Percentiles rank a stretch among this genome's conserved stretches.
Conservation (phyloP, 2,329 filamentous ascomycete genomes). For the Hypoxylon sp. region DNA sequence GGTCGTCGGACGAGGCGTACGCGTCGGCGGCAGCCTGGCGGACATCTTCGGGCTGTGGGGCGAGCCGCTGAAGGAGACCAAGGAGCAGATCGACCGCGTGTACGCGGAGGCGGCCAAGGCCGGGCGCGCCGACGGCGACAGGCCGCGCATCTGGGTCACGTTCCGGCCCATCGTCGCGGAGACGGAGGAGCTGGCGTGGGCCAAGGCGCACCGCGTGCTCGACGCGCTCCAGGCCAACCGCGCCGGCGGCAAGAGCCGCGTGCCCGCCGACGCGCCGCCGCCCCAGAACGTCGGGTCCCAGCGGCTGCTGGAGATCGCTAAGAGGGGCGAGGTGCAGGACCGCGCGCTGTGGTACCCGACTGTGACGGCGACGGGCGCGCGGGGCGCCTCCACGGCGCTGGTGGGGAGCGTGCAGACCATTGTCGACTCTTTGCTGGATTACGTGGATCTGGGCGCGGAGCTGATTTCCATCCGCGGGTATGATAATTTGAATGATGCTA, state of each 20-base stretch:
- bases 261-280: constrained; percentile 47
- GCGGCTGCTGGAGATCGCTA: constrained; percentile 68
- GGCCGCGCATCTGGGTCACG: constrained; percentile 72
- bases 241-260: constrained; percentile 52
- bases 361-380: constrained; percentile 70
- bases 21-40: constrained; percentile 67
- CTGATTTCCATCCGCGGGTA: constrained; percentile 72
- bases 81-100: constrained; percentile 71
- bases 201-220: constrained; percentile 68
- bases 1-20: constrained; percentile 70
- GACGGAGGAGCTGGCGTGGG: constrained; percentile 72
- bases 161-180: constrained; percentile 72
- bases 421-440: constrained; percentile 67
- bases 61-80: constrained; percentile 72
- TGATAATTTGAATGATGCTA: constrained; percentile 70
- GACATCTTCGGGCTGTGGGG: constrained; percentile 76
- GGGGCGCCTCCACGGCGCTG: constrained; percentile 69
- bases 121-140: constrained; percentile 61
- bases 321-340: constrained; percentile 68
- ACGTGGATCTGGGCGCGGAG: constrained; percentile 67
- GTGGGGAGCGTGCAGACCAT: constrained; percentile 68
- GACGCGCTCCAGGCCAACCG: constrained; percentile 62
- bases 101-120: constrained; percentile 70
- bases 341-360: constrained; percentile 73
- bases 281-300: constrained; percentile 72